Percentiles rank a stretch among this genome's conserved stretches.
phyloP scores from a whole-genome alignment of 768 basidiomycete species.

The Xanthoconium purpureum region DNA sequence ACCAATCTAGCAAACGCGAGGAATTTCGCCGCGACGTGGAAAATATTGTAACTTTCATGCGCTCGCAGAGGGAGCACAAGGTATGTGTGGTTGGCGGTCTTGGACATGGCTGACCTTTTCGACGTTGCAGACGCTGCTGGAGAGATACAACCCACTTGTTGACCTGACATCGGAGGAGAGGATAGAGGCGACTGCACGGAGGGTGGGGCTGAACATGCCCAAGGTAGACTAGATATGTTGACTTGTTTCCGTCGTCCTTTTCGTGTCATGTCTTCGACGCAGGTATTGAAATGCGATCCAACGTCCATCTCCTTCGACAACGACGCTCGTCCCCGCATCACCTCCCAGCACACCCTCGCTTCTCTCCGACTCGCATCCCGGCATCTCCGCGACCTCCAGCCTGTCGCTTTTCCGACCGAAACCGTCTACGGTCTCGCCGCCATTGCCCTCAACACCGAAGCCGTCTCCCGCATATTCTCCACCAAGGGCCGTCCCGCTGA shows the following conservation, averaged over 20 bases:
- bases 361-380: conserved; percentile 56
- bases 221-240: conserved; percentile 12
- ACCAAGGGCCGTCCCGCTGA: conserved; percentile 92
- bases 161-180: conserved; percentile 80
- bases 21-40: conserved; percentile 48
- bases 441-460: conserved; percentile 60
- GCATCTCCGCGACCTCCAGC: conserved; percentile 44
- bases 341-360: conserved; percentile 47
- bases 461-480: conserved; percentile 72
- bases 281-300: conserved; percentile 61
- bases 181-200: conserved; percentile 76
- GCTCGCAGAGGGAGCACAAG: conserved; percentile 73
- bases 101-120: neutral
- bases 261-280: conserved; percentile 22
- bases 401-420: conserved; percentile 93
- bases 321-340: conserved; percentile 48
- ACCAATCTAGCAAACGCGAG: conserved; percentile 18
- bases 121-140: conserved; percentile 59
- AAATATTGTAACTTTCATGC: conserved; percentile 64
- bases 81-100: conserved; percentile 34
- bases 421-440: conserved; percentile 99
- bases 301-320: conserved; percentile 55
- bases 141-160: conserved; percentile 82
- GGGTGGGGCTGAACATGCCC: conserved; percentile 88
- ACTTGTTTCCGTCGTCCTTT: conserved; percentile 1